phyloP scores from a whole-genome alignment of 2,329 filamentous ascomycete genomes.

The Trichoderma atroviride region DNA sequence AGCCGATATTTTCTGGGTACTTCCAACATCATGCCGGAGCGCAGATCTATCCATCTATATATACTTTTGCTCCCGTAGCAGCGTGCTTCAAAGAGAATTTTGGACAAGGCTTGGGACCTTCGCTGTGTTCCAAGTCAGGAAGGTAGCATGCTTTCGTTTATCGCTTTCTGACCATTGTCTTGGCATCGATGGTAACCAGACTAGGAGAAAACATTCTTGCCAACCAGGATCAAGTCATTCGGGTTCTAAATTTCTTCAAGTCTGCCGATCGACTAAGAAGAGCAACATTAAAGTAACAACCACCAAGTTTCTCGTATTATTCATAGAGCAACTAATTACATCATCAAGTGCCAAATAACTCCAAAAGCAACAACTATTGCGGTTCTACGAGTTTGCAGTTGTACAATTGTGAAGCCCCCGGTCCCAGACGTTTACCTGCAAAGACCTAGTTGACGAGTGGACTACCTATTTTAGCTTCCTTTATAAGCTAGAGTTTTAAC shows the following conservation, averaged over 20 bases:
- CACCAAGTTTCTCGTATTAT: background rate
- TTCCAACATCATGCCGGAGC: background rate
- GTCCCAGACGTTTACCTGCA: background rate
- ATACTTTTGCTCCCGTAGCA: background rate
- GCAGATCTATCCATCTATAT: background rate
- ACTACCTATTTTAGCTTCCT: background rate
- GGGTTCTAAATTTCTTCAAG: background rate
- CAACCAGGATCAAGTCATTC: background rate
- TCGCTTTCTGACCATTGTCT: background rate
- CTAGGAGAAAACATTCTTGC: background rate
- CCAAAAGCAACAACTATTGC: background rate
- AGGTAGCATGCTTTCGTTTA: background rate
- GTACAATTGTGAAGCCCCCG: background rate
- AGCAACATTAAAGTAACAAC: background rate
- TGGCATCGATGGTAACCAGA: background rate
- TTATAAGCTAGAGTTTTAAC: background rate
- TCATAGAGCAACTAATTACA: background rate
- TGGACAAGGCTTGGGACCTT: background rate
- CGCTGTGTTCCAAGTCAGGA: background rate
- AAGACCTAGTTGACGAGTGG: background rate
- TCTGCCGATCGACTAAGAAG: background rate
- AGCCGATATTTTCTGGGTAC: background rate
- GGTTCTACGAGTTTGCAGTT: background rate
- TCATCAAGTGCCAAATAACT: background rate
- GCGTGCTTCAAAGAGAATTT: background rate